Evolutionary conservation across 2,329 filamentous ascomycete genomes (phyloP).

Genomic region (Hymenoscyphus infarciens): DNA sequence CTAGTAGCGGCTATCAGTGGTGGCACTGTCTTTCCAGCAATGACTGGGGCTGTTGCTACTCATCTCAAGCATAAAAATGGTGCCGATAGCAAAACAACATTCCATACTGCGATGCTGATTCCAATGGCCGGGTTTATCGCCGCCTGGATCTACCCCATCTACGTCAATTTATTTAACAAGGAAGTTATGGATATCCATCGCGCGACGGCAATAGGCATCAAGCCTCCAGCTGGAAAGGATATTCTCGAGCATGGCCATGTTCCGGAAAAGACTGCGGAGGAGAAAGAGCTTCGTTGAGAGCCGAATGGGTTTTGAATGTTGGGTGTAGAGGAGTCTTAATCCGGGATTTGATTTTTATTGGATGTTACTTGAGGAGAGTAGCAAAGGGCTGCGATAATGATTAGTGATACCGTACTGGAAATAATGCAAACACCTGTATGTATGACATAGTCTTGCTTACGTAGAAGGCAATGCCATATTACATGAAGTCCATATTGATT

Average conservation of each 20-base stretch:
- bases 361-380: not conserved
- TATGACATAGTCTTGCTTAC: not conserved
- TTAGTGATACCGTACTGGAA: not conserved
- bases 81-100: constrained; percentile 14
- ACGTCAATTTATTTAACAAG: constrained; percentile 34
- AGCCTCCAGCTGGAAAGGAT: constrained; percentile 10
- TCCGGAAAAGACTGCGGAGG: constrained; percentile 6
- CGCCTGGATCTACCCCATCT: constrained; percentile 36
- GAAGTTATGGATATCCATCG: constrained; percentile 33
- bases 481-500: not conserved
- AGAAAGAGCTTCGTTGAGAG: not conserved
- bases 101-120: constrained; percentile 34
- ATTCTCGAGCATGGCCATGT: constrained; percentile 13
- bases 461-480: not conserved
- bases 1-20: constrained; percentile 69
- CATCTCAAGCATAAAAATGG: constrained; percentile 18
- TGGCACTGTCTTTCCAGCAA: constrained; percentile 69
- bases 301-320: not conserved
- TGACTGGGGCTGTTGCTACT: constrained; percentile 56
- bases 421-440: not conserved
- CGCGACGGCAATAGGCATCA: constrained; percentile 17
- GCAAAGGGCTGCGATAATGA: not conserved
- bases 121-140: constrained; percentile 36
- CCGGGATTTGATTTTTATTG: not conserved
- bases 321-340: not conserved